A percentile compares a stretch with the other conserved stretches of the same genome.
Evolutionary conservation across 257 asterid species (phyloP).

Genomic region (Solanum tarapatanum): DNA sequence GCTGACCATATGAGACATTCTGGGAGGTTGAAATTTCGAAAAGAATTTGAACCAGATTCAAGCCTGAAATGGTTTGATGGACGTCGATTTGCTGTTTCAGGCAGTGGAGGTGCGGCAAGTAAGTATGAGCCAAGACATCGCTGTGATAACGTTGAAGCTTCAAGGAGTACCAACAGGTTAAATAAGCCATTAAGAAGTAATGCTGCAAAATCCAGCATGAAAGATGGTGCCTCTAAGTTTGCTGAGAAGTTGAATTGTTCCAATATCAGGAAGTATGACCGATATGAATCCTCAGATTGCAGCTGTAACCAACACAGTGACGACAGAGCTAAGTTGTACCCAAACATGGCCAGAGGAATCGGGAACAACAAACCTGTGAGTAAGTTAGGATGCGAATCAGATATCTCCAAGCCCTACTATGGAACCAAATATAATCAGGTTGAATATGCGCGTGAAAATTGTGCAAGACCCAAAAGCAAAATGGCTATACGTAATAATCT

Average conservation of each 20-base stretch:
- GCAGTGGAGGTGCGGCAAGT: constrained; percentile 27
- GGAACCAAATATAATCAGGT: constrained; percentile 38
- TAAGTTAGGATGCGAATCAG: constrained; percentile 40
- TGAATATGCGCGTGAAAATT: constrained; percentile 37
- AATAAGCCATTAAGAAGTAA: constrained; percentile 38
- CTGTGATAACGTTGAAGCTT: constrained; percentile 41
- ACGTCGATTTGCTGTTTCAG: constrained; percentile 4
- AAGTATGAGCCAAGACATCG: constrained; percentile 49
- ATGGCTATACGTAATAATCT: constrained; percentile 20
- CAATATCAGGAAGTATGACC: constrained; percentile 34
- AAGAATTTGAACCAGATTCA: too few species aligned
- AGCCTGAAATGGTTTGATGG: too few species aligned
- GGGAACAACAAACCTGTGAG: constrained; percentile 33
- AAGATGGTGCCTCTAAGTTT: constrained; percentile 47
- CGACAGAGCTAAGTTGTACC: constrained; percentile 47
- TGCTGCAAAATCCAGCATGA: constrained; percentile 35
- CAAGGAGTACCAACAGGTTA: constrained; percentile 34
- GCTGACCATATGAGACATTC: constrained; percentile 35
- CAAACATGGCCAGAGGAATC: constrained; percentile 25
- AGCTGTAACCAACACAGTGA: constrained; percentile 58
- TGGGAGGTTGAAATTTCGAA: too few species aligned
- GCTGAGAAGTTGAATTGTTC: constrained; percentile 39
- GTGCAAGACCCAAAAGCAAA: constrained; percentile 55
- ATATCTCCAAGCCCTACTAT: constrained; percentile 52
- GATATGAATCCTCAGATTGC: constrained; percentile 47